Evolutionary conservation across 2,329 filamentous ascomycete genomes (phyloP).

Genomic region (Gyromitra esculenta): DNA sequence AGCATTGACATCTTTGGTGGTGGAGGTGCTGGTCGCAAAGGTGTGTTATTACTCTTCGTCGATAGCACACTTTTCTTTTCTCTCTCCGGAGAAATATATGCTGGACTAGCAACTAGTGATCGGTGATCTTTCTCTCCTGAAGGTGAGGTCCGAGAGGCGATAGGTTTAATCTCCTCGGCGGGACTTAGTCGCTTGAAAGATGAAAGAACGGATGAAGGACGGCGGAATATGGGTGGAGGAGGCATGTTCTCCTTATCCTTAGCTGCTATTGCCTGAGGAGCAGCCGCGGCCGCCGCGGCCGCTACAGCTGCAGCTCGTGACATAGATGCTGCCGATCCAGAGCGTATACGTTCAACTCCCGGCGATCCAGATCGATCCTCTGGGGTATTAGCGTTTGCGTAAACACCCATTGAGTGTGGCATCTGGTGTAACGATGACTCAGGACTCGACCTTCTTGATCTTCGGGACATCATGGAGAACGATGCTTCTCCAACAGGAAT

Average conservation of each 20-base stretch:
- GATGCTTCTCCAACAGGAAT: conserved; percentile 34
- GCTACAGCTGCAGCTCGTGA: conserved; percentile 51
- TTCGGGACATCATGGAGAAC: conserved; percentile 51
- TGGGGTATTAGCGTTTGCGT: conserved; percentile 23
- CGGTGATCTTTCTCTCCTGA: conserved; percentile 60
- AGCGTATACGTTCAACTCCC: conserved; percentile 34
- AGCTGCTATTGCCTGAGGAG: conserved; percentile 36
- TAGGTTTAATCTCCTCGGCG: conserved; percentile 34
- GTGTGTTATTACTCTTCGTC: conserved; percentile 67
- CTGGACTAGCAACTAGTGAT: conserved; percentile 63
- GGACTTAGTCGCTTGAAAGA: conserved; percentile 38
- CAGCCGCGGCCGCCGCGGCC: conserved; percentile 48
- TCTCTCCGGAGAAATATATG: conserved; percentile 62
- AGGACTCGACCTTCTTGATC: conserved; percentile 48
- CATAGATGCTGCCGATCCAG: conserved; percentile 46
- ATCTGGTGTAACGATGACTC: conserved; percentile 38
- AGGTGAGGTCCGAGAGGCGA: conserved; percentile 30
- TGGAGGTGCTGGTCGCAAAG: conserved; percentile 66
- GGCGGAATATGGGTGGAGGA: conserved; percentile 52
- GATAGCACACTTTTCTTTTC: conserved; percentile 62
- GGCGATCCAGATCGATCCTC: conserved; percentile 45
- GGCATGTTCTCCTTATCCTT: conserved; percentile 55
- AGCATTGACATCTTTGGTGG: conserved; percentile 96
- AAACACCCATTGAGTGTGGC: conserved; percentile 22
- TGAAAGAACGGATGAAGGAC: conserved; percentile 22